A percentile compares a stretch with the other conserved stretches of the same genome.
phyloP scores from a whole-genome alignment of 2,329 filamentous ascomycete species.

The Kalaharituber pfeilii region DNA sequence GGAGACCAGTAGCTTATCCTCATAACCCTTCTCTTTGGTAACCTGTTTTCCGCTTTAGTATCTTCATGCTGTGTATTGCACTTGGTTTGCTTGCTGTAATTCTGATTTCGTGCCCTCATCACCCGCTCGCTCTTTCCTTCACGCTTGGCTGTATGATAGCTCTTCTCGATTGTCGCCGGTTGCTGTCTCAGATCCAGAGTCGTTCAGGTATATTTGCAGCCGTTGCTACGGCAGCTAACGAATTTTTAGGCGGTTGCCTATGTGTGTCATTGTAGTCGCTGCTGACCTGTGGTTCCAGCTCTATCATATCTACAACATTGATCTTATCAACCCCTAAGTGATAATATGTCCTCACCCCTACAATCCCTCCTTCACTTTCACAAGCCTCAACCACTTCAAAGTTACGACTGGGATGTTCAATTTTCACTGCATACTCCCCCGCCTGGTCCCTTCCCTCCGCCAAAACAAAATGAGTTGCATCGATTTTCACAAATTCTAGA shows the following conservation, averaged over 20 bases:
- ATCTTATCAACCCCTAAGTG: conserved; percentile 41
- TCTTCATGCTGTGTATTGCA: not conserved
- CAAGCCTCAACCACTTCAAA: conserved; percentile 97
- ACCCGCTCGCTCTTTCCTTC: not conserved
- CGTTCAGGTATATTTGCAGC: not conserved
- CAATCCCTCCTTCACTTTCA: conserved; percentile 76
- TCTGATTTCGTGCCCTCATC: not conserved
- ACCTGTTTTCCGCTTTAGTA: not conserved
- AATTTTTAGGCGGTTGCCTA: not conserved
- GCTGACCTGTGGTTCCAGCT: not conserved
- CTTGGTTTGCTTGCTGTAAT: not conserved
- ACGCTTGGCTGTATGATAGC: not conserved
- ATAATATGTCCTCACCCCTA: conserved; percentile 91
- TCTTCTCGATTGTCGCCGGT: not conserved
- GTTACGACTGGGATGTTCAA: conserved; percentile 95
- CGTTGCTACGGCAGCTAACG: not conserved
- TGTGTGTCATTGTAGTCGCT: not conserved
- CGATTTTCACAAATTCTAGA: conserved; percentile 81
- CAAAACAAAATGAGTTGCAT: conserved; percentile 96
- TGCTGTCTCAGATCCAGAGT: not conserved
- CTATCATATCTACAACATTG: conserved; percentile 4
- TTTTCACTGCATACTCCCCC: conserved; percentile 95
- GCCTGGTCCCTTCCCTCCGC: conserved; percentile 74
- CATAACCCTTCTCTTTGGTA: not conserved
- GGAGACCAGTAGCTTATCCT: too few relatives aligned